A percentile compares a stretch with the other conserved stretches of the same genome.
phyloP scores from a whole-genome alignment of 345 rosid species.

The Citrus trifoliata region DNA sequence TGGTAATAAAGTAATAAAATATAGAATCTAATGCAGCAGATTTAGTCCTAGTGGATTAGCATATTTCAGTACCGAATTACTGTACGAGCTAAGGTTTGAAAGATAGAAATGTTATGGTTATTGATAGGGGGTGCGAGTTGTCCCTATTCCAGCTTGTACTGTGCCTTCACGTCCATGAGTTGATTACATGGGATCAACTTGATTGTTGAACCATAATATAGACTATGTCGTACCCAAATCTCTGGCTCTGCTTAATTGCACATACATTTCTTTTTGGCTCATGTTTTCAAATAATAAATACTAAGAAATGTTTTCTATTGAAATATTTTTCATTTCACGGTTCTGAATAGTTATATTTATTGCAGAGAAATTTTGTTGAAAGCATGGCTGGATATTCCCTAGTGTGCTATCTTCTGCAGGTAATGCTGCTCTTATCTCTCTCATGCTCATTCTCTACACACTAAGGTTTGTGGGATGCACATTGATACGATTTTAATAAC shows the following conservation, averaged over 20 bases:
- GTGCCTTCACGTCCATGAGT: not conserved
- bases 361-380: slow-evolving; percentile 98
- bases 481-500: not conserved
- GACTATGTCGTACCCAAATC: not conserved
- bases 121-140: not conserved
- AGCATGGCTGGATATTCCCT: slow-evolving; percentile 99
- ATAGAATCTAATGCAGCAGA: not conserved
- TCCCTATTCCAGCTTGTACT: not conserved
- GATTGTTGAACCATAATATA: not conserved
- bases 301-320: not conserved
- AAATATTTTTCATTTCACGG: not conserved
- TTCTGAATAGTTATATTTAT: slow-evolving; percentile 12
- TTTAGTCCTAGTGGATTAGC: not conserved
- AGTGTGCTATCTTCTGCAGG: slow-evolving; percentile 98
- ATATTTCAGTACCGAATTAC: not conserved
- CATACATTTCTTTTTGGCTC: not conserved
- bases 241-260: not conserved
- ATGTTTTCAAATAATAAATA: not conserved
- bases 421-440: slow-evolving; percentile 15
- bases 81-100: not conserved
- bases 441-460: not conserved
- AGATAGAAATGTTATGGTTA: not conserved
- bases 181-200: not conserved
- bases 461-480: not conserved
- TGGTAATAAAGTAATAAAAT: not conserved